Evolutionary conservation across 2,329 filamentous ascomycete species (phyloP).

Genomic region (Microcera coccophila): DNA sequence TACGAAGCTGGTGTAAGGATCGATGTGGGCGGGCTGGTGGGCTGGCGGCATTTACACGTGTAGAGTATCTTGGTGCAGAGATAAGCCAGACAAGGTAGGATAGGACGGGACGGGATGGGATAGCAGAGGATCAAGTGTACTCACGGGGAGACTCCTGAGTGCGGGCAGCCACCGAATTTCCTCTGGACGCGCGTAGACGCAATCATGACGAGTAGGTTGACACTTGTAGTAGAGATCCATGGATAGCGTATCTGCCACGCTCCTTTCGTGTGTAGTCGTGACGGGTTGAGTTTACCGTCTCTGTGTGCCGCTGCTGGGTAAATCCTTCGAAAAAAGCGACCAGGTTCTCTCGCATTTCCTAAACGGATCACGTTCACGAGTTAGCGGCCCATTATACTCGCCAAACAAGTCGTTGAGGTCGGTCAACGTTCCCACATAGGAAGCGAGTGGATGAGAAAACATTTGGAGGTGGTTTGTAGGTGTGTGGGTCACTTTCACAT

Average conservation of each 20-base stretch:
- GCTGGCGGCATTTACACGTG: neutral
- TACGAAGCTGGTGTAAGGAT: neutral
- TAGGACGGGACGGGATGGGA: too few relatives aligned
- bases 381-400: neutral
- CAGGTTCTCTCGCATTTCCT: neutral
- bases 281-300: too few relatives aligned
- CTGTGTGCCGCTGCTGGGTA: too few relatives aligned
- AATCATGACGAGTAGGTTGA: too few relatives aligned
- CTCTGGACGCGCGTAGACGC: too few relatives aligned
- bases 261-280: too few relatives aligned
- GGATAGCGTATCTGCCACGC: too few relatives aligned
- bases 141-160: too few relatives aligned
- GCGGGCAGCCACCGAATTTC: too few relatives aligned
- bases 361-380: neutral
- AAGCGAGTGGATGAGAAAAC: constrained; percentile 2
- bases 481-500: constrained; percentile 27
- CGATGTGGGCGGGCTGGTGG: neutral
- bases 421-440: neutral
- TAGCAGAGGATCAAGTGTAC: too few relatives aligned
- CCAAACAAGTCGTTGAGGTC: neutral
- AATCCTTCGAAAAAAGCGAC: neutral
- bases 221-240: too few relatives aligned
- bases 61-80: neutral
- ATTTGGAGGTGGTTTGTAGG: constrained; percentile 6
- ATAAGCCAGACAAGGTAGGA: too few relatives aligned